Conservation (phyloP, 805 yeast species). For the Monosporozyma yasuniensis region DNA sequence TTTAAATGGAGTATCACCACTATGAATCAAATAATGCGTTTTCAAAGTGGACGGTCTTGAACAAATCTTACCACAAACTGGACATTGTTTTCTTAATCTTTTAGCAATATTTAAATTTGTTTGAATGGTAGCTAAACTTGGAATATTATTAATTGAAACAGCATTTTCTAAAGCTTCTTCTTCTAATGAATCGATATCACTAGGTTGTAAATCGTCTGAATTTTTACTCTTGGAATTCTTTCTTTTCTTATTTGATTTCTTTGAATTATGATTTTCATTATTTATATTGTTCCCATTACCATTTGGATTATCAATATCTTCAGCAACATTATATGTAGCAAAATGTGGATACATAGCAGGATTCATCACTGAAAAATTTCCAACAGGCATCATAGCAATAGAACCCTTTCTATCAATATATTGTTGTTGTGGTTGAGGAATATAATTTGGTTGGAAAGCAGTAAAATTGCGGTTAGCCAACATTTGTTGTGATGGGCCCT, state of each 20-base stretch:
- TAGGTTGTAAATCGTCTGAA: neutral
- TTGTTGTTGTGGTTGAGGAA: neutral
- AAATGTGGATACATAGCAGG: neutral
- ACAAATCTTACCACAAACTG: slow-evolving; percentile 64
- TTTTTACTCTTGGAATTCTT: neutral
- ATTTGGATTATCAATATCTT: no score
- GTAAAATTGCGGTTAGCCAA: neutral
- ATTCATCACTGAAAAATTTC: neutral
- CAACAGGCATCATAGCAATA: neutral
- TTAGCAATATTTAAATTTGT: slow-evolving; percentile 8
- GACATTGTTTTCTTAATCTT: slow-evolving; percentile 33
- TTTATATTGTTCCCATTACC: no score
- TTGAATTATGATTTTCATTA: no score
- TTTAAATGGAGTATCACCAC: slow-evolving; percentile 67
- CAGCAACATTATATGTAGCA: neutral
- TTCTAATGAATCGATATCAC: neutral
- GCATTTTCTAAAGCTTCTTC: neutral
- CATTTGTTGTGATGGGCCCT: neutral
- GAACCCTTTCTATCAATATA: neutral
- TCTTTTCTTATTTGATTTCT: neutral
- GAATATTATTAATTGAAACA: slow-evolving; percentile 1
- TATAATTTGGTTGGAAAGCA: neutral
- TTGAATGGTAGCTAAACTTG: slow-evolving; percentile 3
- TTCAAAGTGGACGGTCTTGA: slow-evolving; percentile 75
- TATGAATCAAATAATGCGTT: slow-evolving; percentile 73